Percentiles rank a stretch among this genome's conserved stretches.
phyloP scores from a whole-genome alignment of 2,329 filamentous ascomycete species.

The Trichoderma brevicompactum region DNA sequence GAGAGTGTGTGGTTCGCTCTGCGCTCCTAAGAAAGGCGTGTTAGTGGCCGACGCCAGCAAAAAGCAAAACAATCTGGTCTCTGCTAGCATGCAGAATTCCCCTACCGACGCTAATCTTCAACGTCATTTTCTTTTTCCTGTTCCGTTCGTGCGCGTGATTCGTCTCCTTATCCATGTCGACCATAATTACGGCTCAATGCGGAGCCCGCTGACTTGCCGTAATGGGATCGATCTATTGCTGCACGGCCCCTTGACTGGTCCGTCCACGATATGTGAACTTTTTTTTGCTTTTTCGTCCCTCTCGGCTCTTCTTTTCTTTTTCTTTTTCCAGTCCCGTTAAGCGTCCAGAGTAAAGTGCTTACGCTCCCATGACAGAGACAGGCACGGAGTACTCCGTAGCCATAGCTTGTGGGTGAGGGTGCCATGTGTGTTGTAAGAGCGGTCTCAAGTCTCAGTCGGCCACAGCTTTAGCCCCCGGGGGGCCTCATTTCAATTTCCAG shows the following conservation, averaged over 20 bases:
- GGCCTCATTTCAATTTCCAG: slow-evolving; percentile 23
- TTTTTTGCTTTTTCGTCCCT: neutral
- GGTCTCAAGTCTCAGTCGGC: slow-evolving; percentile 10
- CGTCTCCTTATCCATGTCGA: slow-evolving; percentile 19
- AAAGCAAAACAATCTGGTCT: neutral
- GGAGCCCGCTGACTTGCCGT: slow-evolving; percentile 27
- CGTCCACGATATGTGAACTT: neutral
- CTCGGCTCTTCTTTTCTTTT: neutral
- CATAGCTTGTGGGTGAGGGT: neutral
- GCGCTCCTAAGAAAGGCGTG: neutral
- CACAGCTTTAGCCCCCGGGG: neutral
- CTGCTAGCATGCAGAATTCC: neutral
- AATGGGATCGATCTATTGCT: slow-evolving; percentile 28
- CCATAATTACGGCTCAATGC: slow-evolving; percentile 25
- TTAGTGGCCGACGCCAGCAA: neutral
- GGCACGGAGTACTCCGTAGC: neutral
- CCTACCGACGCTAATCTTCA: neutral
- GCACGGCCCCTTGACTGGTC: slow-evolving; percentile 18
- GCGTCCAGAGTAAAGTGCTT: neutral
- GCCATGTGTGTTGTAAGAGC: neutral
- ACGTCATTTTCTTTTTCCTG: slow-evolving; percentile 15
- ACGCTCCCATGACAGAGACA: neutral
- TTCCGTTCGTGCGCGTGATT: slow-evolving; percentile 23
- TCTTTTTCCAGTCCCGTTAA: neutral
- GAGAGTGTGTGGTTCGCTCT: neutral